phyloP scores from a whole-genome alignment of 1,284 basidiomycete genomes.

The Rhodotorula sp. region DNA sequence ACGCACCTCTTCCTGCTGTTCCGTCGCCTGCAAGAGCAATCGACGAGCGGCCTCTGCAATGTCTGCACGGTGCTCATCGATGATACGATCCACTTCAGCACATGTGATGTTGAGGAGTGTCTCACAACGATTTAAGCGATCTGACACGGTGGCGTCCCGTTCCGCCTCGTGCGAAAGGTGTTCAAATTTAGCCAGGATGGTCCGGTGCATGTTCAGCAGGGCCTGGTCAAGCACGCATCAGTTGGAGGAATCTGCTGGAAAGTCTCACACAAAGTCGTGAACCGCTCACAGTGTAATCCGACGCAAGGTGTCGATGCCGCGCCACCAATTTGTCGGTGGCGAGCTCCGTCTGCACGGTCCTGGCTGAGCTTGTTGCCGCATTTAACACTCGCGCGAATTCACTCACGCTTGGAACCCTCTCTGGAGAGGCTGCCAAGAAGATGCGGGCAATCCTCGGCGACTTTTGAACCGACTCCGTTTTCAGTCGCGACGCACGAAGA shows the following conservation, averaged over 20 bases:
- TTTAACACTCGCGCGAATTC: too few species aligned
- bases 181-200: slow-evolving; percentile 51
- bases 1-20: slow-evolving; percentile 23
- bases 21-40: slow-evolving; percentile 25
- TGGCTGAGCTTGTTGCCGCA: too few species aligned
- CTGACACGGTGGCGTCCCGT: not conserved
- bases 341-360: too few species aligned
- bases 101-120: slow-evolving; percentile 82
- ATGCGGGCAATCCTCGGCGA: too few species aligned
- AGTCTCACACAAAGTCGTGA: not conserved
- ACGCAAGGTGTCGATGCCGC: too few species aligned
- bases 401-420: too few species aligned
- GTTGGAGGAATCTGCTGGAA: not conserved
- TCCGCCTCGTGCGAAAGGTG: slow-evolving; percentile 8
- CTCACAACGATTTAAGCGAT: slow-evolving; percentile 68
- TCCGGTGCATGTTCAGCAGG: slow-evolving; percentile 66
- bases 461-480: too few species aligned
- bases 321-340: too few species aligned
- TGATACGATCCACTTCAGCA: slow-evolving; percentile 69
- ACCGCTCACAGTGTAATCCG: too few species aligned
- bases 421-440: too few species aligned
- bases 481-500: too few species aligned
- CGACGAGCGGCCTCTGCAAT: slow-evolving; percentile 6
- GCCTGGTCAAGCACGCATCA: slow-evolving; percentile 51
- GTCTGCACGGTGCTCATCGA: slow-evolving; percentile 43